Evolutionary conservation across 164 flowering plant genomes (phyloP).

Genomic region (Macadamia integrifolia): DNA sequence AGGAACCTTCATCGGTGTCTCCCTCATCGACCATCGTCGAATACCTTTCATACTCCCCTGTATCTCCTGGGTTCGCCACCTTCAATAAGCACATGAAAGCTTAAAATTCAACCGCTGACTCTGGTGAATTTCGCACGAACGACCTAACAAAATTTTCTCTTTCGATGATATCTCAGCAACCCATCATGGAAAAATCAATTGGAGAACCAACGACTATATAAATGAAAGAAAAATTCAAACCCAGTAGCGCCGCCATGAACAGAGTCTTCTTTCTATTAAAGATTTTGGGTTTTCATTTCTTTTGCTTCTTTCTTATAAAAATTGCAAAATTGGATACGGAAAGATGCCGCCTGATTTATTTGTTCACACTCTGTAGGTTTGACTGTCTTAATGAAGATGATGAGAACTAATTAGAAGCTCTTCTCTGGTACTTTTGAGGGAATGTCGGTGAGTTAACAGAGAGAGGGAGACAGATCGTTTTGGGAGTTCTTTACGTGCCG

Average conservation of each 20-base stretch:
- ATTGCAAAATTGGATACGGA: no score
- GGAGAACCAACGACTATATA: background rate
- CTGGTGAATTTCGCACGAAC: no score
- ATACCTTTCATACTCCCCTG: constrained; percentile 15
- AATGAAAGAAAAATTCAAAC: background rate
- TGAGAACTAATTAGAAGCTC: no score
- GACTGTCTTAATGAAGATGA: no score
- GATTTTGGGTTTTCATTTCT: background rate
- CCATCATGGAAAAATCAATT: background rate
- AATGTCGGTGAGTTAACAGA: background rate
- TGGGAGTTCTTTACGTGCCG: no score
- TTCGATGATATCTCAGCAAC: background rate
- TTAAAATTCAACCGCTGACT: background rate
- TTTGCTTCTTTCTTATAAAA: background rate
- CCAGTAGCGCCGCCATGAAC: constrained; percentile 6
- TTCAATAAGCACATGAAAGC: constrained; percentile 30
- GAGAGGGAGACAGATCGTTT: background rate
- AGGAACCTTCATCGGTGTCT: constrained; percentile 6
- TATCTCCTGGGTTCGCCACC: constrained; percentile 42
- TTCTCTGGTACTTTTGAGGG: no score
- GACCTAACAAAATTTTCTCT: background rate
- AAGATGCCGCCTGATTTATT: no score
- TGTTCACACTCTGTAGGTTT: no score
- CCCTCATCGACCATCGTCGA: constrained; percentile 1
- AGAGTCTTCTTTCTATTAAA: background rate